Conservation (phyloP, 2,329 filamentous ascomycete species). For the Cercospora zeina region DNA sequence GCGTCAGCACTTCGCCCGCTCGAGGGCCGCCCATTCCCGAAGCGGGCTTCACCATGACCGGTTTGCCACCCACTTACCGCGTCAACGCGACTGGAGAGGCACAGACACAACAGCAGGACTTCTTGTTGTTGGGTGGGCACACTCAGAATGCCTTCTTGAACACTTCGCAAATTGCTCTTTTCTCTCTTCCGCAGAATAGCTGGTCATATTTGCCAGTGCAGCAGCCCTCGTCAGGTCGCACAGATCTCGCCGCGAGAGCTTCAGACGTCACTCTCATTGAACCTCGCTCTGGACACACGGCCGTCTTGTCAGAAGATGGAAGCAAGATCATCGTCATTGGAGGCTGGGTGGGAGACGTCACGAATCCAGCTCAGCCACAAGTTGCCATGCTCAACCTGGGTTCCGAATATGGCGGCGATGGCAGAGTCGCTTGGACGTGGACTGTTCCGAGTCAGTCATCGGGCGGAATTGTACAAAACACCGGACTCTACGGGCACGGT, state of each 20-base stretch:
- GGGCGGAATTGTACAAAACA: slow-evolving; percentile 45
- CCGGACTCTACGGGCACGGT: slow-evolving; percentile 62
- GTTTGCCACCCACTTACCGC: slow-evolving; percentile 67
- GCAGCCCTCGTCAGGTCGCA: slow-evolving; percentile 47
- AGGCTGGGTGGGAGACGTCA: slow-evolving; percentile 86
- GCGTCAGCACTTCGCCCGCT: slow-evolving; percentile 51
- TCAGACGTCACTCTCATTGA: slow-evolving; percentile 57
- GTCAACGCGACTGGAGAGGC: slow-evolving; percentile 58
- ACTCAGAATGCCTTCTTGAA: slow-evolving; percentile 84
- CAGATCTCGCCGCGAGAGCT: slow-evolving; percentile 56
- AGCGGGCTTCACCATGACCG: slow-evolving; percentile 82
- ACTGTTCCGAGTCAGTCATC: slow-evolving; percentile 57
- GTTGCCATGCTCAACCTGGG: slow-evolving; percentile 75
- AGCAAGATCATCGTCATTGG: slow-evolving; percentile 75
- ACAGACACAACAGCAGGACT: slow-evolving; percentile 72
- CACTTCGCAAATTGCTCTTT: slow-evolving; percentile 86
- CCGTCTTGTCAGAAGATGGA: slow-evolving; percentile 77
- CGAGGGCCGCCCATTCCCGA: slow-evolving; percentile 72
- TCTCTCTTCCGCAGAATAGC: slow-evolving; percentile 78
- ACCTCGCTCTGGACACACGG: slow-evolving; percentile 84
- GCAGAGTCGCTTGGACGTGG: slow-evolving; percentile 65
- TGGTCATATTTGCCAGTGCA: slow-evolving; percentile 80
- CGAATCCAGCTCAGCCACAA: slow-evolving; percentile 75
- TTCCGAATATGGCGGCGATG: slow-evolving; percentile 64
- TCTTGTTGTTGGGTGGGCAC: slow-evolving; percentile 82